Base-by-base conservation (phyloP, 1,284 basidiomycete genomes). In the Puccinia triticina region DNA sequence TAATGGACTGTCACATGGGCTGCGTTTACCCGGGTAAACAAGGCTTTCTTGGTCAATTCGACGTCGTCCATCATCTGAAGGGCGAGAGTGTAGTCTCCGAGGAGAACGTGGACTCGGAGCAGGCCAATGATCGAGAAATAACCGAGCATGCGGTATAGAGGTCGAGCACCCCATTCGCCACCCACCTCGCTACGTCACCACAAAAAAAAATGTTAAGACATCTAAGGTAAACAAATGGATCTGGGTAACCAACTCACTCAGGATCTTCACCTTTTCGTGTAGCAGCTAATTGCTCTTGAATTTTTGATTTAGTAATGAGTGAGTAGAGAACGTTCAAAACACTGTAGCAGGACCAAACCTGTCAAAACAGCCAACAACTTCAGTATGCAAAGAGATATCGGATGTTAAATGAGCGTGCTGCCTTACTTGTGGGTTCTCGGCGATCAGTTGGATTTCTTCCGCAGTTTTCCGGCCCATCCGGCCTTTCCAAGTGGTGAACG, bases 251-350 rank as follows among this genome's bases (percentile, higher is more conserved):
- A 14, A 81, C 92, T 84, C 84, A 94, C 92, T 91, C 91, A 0
- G 91, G 88, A 43, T 91, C 90, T 87, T 93, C 92, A 32, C 94
- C 94, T 84, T 92, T 90, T 85, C 92, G 91, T 83, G 92, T 90
- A 8, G 96, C 96, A 83, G 89, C 87, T 84, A 99, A 92, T 88
- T 96, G 95, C 88, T 98, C 95, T 88, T 96, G 95, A 88, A 96
- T 94, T 87, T 92, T 92, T 23, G 93, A 94, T 88, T 98, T 98
- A 90, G 98, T 96, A 84, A 99, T 96, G 84, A 98, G 90, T 64
- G 95, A 98, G 89, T 98, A 99, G 50, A 98, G 90, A 37, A 99
- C 96, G 88, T 99, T 98, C 84, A 99, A 90, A 37, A 98, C 96
- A 84, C 93, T 95, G 89, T 98, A 98, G 84, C 94, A 96, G 86